Conservation (phyloP, 228 moss, liverwort and hornwort species). For the Sphagnum fallax region DNA sequence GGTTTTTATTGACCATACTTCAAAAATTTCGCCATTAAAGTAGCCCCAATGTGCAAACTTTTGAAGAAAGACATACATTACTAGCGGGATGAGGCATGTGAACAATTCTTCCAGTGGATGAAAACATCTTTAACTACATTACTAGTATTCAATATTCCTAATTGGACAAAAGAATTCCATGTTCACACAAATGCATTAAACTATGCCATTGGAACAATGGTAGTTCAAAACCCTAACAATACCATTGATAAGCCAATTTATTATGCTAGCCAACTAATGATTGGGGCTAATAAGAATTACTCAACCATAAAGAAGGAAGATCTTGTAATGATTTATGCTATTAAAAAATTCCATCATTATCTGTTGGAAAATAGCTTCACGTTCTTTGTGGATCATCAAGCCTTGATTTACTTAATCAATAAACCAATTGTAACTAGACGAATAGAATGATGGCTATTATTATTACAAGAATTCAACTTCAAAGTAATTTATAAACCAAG, state of each 20-base stretch:
- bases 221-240: background rate
- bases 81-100: too few species aligned
- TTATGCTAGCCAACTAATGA: background rate
- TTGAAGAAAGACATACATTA: background rate
- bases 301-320: background rate
- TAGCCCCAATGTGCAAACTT: background rate
- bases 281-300: background rate
- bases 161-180: background rate
- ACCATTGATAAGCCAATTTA: background rate
- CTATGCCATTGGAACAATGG: background rate
- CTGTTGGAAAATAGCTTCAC: slow-evolving; percentile 1
- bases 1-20: background rate
- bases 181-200: background rate
- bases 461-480: too few species aligned
- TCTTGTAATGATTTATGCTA: slow-evolving; percentile 3
- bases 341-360: slow-evolving; percentile 8
- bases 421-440: slow-evolving; percentile 1
- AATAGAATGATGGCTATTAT: too few species aligned
- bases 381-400: slow-evolving; percentile 1
- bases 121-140: background rate
- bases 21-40: background rate
- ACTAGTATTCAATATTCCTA: background rate
- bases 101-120: background rate
- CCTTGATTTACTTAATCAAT: background rate
- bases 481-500: too few species aligned